phyloP scores from a whole-genome alignment of 2,329 filamentous ascomycete species.

The Aspergillus chevalieri region DNA sequence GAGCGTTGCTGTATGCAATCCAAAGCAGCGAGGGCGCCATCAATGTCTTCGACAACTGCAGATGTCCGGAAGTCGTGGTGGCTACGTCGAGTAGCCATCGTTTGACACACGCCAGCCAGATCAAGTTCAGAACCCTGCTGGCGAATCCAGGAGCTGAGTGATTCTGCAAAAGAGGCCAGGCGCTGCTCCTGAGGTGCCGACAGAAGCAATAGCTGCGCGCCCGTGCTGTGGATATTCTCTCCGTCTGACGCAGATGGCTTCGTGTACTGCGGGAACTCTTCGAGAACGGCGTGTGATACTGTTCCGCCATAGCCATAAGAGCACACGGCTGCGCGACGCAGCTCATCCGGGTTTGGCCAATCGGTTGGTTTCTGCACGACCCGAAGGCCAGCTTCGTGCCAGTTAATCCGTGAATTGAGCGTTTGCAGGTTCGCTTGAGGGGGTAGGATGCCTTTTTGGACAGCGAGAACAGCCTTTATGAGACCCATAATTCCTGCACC shows the following conservation, averaged over 20 bases:
- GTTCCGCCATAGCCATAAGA: constrained; percentile 32
- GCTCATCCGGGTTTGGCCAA: constrained; percentile 12
- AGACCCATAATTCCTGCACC: constrained; percentile 21
- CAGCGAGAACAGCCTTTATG: constrained; percentile 21
- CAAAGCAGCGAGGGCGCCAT: constrained; percentile 17
- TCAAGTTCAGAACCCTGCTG: constrained; percentile 10
- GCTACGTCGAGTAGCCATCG: constrained; percentile 26
- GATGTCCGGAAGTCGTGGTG: constrained; percentile 26
- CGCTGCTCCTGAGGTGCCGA: constrained; percentile 30
- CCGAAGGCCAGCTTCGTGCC: constrained; percentile 17
- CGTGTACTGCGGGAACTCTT: constrained; percentile 9
- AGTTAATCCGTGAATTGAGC: constrained; percentile 29
- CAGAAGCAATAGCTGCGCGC: constrained; percentile 16
- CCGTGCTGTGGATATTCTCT: not conserved
- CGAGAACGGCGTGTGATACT: constrained; percentile 29
- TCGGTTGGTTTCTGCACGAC: constrained; percentile 16
- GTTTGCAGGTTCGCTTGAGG: constrained; percentile 31
- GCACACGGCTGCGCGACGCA: constrained; percentile 23
- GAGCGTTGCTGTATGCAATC: constrained; percentile 11
- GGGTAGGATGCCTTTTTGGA: constrained; percentile 16
- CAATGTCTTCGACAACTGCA: constrained; percentile 16
- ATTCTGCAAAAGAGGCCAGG: constrained; percentile 14
- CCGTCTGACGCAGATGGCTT: not conserved
- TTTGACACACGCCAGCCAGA: constrained; percentile 18
- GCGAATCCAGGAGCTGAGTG: constrained; percentile 19